Base-by-base conservation (phyloP, 2,329 filamentous ascomycete genomes). In the Basipetospora sp. region DNA sequence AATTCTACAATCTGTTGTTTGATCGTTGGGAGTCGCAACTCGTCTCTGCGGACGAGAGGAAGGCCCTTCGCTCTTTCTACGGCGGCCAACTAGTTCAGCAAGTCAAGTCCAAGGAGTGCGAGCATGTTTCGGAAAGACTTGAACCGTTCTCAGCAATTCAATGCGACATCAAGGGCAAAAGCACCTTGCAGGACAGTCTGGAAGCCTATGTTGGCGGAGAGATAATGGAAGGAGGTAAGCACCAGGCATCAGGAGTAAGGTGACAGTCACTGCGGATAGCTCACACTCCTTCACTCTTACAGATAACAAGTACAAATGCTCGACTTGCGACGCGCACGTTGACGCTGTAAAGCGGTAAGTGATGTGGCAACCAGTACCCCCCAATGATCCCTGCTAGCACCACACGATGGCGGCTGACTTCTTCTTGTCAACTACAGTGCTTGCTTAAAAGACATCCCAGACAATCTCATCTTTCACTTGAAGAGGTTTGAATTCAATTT, bases 241-340 rank as follows among this genome's bases (percentile, higher is more conserved):
- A 31, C 3, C 16, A 1, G 2, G 2, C 14, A 3, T n/a, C n/a
- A n/a, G n/a, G n/a, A n/a, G n/a, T n/a, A n/a, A n/a, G n/a, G n/a
- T n/a, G n/a, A n/a, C n/a, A n/a, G n/a, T n/a, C n/a, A n/a, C n/a
- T n/a, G n/a, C n/a, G n/a, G n/a, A n/a, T n/a, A n/a, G n/a, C n/a
- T n/a, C n/a, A n/a, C n/a, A 56, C 42, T 26, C 15, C 11, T 25
- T 6, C 14, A 32, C 41, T 30, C 33, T 15, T 31, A 20, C 46
- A 79, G 86, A 94, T 50, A 96, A 98, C 63, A 94, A 94, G 60
- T 98, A 96, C 64, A 93, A 92, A 46, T 98, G 90, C 59, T 87
- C 86, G 20, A 80, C 75, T 4, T 98, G 90, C 53, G 82, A 85
- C 43, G 74, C 74, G 9, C 81, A 90, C 48, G 90, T 98, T 13